Conservation (phyloP, 2,329 filamentous ascomycete species). For the Moelleriella libera region DNA sequence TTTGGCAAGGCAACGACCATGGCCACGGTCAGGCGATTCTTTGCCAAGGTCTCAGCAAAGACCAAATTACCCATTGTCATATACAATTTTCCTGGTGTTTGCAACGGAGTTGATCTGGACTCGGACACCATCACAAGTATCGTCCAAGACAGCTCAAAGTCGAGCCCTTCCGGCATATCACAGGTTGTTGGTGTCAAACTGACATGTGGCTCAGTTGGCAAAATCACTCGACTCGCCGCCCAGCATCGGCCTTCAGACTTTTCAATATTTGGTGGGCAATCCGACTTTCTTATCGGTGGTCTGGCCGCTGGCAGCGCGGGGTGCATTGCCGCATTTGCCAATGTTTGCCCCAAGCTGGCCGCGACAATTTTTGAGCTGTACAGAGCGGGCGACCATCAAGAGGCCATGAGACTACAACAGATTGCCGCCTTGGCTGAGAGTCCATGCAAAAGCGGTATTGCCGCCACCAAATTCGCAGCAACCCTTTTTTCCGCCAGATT, state of each 20-base stretch:
- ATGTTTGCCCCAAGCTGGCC: conserved; percentile 44
- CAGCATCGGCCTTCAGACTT: conserved; percentile 41
- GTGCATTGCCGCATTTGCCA: conserved; percentile 48
- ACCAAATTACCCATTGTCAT: conserved; percentile 51
- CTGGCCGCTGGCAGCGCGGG: conserved; percentile 44
- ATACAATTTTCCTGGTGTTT: conserved; percentile 60
- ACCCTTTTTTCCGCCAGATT: conserved; percentile 3
- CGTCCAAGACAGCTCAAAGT: conserved; percentile 9
- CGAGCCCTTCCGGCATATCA: conserved; percentile 11
- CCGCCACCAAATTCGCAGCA: conserved; percentile 5
- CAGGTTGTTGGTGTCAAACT: conserved; percentile 61
- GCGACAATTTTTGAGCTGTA: conserved; percentile 4
- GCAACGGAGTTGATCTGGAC: conserved; percentile 52
- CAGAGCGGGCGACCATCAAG: not conserved
- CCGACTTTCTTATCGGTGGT: conserved; percentile 53
- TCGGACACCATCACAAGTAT: conserved; percentile 42
- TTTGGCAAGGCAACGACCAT: conserved; percentile 27
- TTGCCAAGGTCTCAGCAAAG: conserved; percentile 33
- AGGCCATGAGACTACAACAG: conserved; percentile 3
- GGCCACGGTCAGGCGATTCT: conserved; percentile 18
- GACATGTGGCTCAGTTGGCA: conserved; percentile 62
- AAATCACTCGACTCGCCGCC: conserved; percentile 46
- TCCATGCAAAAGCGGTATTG: conserved; percentile 7
- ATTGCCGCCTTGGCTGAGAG: conserved; percentile 6
- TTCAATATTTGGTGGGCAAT: conserved; percentile 57